Percentiles rank a stretch among this genome's conserved stretches.
phyloP scores from a whole-genome alignment of 768 basidiomycete genomes.

The Podaxis pistillaris region DNA sequence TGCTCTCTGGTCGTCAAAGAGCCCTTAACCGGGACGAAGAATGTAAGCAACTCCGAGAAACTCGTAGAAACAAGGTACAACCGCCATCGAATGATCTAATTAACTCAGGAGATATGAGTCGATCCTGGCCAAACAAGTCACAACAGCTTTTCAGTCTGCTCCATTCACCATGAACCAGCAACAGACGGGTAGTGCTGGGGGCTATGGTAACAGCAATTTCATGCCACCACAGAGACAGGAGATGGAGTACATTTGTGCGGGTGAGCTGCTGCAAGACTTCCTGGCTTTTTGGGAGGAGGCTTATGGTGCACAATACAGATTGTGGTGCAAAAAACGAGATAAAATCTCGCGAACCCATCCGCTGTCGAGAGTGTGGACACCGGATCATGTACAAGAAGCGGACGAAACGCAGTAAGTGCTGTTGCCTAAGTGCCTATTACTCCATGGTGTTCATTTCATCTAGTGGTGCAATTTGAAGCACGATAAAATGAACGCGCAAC shows the following conservation, averaged over 20 bases:
- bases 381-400: conserved; percentile 99
- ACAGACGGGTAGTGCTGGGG: conserved; percentile 16
- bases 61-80: conserved; percentile 4
- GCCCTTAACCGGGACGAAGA: background rate
- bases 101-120: background rate
- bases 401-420: conserved; percentile 81
- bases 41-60: background rate
- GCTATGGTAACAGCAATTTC: conserved; percentile 25
- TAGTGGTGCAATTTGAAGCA: conserved; percentile 86
- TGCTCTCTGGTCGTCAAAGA: conserved; percentile 14
- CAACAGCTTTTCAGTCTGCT: conserved; percentile 13
- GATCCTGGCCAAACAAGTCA: conserved; percentile 9
- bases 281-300: background rate
- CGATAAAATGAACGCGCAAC: conserved; percentile 39
- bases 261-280: conserved; percentile 35
- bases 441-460: conserved; percentile 17
- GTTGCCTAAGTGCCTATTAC: conserved; percentile 1
- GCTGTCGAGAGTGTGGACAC: conserved; percentile 96
- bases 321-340: conserved; percentile 94
- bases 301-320: conserved; percentile 45
- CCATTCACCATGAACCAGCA: conserved; percentile 29
- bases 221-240: conserved; percentile 47
- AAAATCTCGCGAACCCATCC: conserved; percentile 86
- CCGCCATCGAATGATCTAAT: background rate
- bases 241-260: conserved; percentile 88